Evolutionary conservation across 2,329 filamentous ascomycete genomes (phyloP), one percentile per base, ranked within the genome.

Genomic region (Lasiodiplodia sp.): DNA sequence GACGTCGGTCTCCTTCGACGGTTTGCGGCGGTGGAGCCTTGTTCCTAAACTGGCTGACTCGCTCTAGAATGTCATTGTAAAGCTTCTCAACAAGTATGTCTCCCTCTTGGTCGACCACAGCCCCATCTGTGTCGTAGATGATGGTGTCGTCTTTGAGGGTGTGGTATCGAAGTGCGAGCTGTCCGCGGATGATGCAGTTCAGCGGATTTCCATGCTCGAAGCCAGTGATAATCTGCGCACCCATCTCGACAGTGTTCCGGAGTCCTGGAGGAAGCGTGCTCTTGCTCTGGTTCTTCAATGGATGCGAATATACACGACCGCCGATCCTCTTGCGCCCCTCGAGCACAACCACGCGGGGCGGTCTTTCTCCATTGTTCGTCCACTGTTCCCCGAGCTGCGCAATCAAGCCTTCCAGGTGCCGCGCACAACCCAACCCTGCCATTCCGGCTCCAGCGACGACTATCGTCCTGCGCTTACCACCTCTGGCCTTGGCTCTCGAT

Each of bases 211-310:
- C 96, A 72, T 93, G 89, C 72, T 98, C 94, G 77, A 98, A 99
- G 0, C 96, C 96, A 40, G 96, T 97, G 70, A 99, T 94, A 70
- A 99, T 98, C 86, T 99, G 97, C 67, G 95, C 96, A 34, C 96
- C 96, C 90, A 97, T 96, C 79, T 99, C 96, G 38, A 93, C 96
- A 23, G 94, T 98, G 75, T 91, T 91, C 63, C 81, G 87, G 78
- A 86, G 87, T 80, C 84, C 77, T 72, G 84, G 74, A 77, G 84
- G 81, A 76, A 88, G 73, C 72, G 81, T 80, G 75, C 83, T 76
- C 68, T 83, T 79, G 78, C 87, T 79, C 83, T 91, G 82, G 83
- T 89, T 85, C 83, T 82, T 83, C 70, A 90, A 79, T 57, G 87
- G 88, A 76, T 91, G 93, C 66, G 96, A 99, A 80, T 97, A 98